Percentiles rank a stretch among this genome's conserved stretches.
These are phyloP conservation scores for Neofusicoccum umdonicola DNA, from an alignment of 2,329 filamentous ascomycete species.

Conservation along the genomic window DNA sequence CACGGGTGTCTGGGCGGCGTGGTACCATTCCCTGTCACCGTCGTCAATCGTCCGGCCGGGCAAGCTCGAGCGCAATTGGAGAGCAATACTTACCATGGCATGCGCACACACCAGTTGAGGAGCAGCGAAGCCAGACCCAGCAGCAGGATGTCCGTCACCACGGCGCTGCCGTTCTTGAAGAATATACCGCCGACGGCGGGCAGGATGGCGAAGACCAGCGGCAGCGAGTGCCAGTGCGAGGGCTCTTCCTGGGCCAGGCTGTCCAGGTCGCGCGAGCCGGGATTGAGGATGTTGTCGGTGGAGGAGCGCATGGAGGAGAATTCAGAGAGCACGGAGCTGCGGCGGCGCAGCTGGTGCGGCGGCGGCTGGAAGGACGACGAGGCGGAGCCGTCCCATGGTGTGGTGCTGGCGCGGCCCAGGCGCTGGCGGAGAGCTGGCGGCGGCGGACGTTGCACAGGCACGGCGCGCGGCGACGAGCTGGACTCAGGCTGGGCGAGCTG, in stretches of 20 bases:
- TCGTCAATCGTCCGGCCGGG: not conserved
- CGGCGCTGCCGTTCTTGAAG: constrained; percentile 77
- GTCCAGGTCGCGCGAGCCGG: constrained; percentile 28
- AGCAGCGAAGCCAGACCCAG: constrained; percentile 79
- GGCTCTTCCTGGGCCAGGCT: constrained; percentile 48
- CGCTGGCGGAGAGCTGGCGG: constrained; percentile 3
- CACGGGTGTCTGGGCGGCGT: constrained; percentile 41
- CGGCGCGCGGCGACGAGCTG: not conserved
- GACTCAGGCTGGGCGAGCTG: constrained; percentile 21
- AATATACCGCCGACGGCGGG: constrained; percentile 82
- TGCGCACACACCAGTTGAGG: constrained; percentile 85
- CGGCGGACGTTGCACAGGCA: not conserved
- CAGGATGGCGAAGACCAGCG: constrained; percentile 77
- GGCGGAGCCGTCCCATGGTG: not conserved
- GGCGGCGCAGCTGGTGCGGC: constrained; percentile 47
- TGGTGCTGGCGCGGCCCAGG: not conserved
- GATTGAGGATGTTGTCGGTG: constrained; percentile 66
- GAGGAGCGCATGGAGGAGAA: constrained; percentile 66
- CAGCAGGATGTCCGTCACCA: constrained; percentile 83
- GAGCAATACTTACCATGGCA: constrained; percentile 70
- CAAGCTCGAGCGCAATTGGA: not conserved
- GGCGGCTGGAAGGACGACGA: constrained; percentile 20
- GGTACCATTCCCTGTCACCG: constrained; percentile 50
- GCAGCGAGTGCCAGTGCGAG: constrained; percentile 75
- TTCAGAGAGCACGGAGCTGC: constrained; percentile 78